Base-by-base conservation (phyloP, 2,329 filamentous ascomycete species). In the Fusarium vanettenii region DNA sequence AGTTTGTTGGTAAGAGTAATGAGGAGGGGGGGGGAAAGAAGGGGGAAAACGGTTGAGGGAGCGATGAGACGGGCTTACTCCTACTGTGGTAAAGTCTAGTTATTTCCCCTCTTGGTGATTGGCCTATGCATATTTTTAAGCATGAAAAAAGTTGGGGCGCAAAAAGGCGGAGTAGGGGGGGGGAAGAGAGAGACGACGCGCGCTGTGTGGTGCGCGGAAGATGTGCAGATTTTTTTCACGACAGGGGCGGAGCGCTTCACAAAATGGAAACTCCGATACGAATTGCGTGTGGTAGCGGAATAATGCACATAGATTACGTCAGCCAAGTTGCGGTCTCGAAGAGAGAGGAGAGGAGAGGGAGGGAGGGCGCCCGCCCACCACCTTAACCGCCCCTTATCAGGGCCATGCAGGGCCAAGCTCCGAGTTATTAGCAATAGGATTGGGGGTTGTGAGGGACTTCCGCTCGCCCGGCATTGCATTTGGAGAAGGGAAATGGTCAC, bases 141-240 rank as follows among this genome's bases (percentile, higher is more conserved):
- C 69, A 71, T 71, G 61, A 70, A 62, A 66, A 52, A 29, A 52
- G 13, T 61, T 71, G 67, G 67, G 67, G 56, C 48, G 48, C 16
- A 25, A 43, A 31, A 70, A 33, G 61, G 69, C 61, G 69, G 69
- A 70, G 69, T 45, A 14, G 9, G 37, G 33, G 43, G 22, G 22
- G 18, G 27, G 9, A 48, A 20, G 18, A 48, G 9, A 48, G 43
- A 48, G 43, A 48, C 43, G 43, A 48, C 43, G 22, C 22, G 22
- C 7, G 43, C 43, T 13, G 39, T 41, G 41, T 13, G 41, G 41
- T 45, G 41, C 20, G 41, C 14, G 20, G 6, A 7, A 57, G 55
- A 60, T 25, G 16, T 50, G 27, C 14, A 60, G 43, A 37, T 4
- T 31, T 35, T 35, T 56, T 43, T 25, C n/a, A 45, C 27, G 48